Percentiles rank a stretch among this genome's conserved stretches.
Evolutionary conservation across 2,329 filamentous ascomycete genomes (phyloP).

Genomic region (Fusarium redolens): DNA sequence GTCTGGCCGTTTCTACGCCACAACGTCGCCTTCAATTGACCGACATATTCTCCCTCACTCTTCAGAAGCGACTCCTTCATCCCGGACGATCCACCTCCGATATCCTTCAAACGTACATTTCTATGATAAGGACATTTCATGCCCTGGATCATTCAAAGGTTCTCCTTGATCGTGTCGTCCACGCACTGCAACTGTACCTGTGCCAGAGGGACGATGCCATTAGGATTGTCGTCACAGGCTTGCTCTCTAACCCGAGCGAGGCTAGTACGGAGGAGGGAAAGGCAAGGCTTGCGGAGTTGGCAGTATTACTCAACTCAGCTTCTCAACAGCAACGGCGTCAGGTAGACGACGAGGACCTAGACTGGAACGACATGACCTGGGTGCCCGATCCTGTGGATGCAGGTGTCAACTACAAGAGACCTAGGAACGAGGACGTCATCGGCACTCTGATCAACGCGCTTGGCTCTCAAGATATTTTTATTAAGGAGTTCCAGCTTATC

Average conservation of each 20-base stretch:
- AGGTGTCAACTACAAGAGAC: conserved; percentile 89
- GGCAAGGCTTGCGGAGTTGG: conserved; percentile 73
- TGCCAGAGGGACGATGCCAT: conserved; percentile 83
- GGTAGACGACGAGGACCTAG: conserved; percentile 75
- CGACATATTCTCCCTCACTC: conserved; percentile 72
- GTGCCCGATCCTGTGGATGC: conserved; percentile 93
- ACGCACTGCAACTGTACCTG: conserved; percentile 79
- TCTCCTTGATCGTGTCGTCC: conserved; percentile 78
- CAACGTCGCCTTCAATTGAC: conserved; percentile 77
- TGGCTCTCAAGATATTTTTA: conserved; percentile 90
- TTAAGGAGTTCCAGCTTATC: conserved; percentile 91
- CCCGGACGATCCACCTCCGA: conserved; percentile 80
- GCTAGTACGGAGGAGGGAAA: conserved; percentile 58
- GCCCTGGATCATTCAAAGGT: conserved; percentile 82
- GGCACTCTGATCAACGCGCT: conserved; percentile 89
- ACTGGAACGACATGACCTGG: conserved; percentile 95
- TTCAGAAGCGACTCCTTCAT: conserved; percentile 76
- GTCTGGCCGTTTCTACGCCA: conserved; percentile 75
- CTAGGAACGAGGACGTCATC: conserved; percentile 90
- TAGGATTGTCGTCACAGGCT: conserved; percentile 78
- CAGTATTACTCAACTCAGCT: conserved; percentile 72
- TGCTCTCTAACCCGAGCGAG: conserved; percentile 72
- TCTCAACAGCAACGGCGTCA: conserved; percentile 64
- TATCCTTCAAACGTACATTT: conserved; percentile 81
- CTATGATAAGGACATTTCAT: conserved; percentile 81